Base-by-base conservation (phyloP, 1,284 basidiomycete genomes). In the Marasmius oreades region DNA sequence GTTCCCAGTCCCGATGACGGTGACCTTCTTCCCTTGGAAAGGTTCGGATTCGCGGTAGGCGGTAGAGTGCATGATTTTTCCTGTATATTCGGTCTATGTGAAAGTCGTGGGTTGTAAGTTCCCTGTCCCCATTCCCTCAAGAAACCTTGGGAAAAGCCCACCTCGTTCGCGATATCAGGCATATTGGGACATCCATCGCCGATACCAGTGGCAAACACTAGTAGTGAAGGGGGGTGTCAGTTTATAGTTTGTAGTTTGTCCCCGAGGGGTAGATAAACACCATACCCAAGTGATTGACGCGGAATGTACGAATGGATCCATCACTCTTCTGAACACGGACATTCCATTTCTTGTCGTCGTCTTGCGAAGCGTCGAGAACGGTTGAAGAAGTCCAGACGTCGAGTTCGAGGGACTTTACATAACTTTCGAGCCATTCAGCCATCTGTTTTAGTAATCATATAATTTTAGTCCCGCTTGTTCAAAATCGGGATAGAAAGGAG, bases 371-470 rank as follows among this genome's bases (percentile, higher is more conserved):
- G 28, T 67, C 69, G 2, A 67, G 67, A 14, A 86, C 74, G 0
- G 70, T 77, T 1, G 82, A 74, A 5, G 80, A 78, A 2, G 79
- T 83, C 86, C 87, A 89, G 23, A 85, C 74, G 68, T 88, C 82
- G 26, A 89, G 70, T 59, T 90, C 86, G 60, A 89, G 71, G 0
- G 77, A 67, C 31, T 84, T 76, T 2, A 81, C 86, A 65, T 88
- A 90, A 48, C 72, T 70, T 66, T 90, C 85, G 16, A 89, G 74
- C 84, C 86, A 90, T 63, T 86, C 79, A 2, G 82, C 86, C 18
- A 89, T 73, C 79, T 87, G 51, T n/a, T 50, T 8, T 58, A n/a
- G n/a, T n/a, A n/a, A n/a, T n/a, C n/a, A n/a, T n/a, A n/a, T n/a
- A n/a, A n/a, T 34, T 33, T 51, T 22, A 34, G 14, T 23, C 14